A percentile compares a stretch with the other conserved stretches of the same genome.
These are phyloP conservation scores for Thelephora aurantiotincta DNA, from an alignment of 768 basidiomycete genomes.

Conservation along the genomic window DNA sequence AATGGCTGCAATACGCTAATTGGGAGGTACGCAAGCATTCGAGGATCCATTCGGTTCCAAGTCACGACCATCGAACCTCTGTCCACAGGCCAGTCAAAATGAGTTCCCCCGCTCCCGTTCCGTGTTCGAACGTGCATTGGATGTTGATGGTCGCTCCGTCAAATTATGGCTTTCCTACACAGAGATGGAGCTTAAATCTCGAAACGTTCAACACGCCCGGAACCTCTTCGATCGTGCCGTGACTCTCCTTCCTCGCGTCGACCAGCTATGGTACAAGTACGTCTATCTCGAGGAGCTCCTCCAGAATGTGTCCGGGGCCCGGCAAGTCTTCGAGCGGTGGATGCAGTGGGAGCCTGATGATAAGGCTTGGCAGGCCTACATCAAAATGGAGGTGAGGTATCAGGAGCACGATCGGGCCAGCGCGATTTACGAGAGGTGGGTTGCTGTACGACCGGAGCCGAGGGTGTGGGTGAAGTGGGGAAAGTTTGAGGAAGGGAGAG, in stretches of 20 bases:
- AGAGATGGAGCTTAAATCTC: conserved; percentile 96
- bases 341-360: conserved; percentile 99
- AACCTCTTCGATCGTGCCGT: conserved; percentile 97
- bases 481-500: conserved; percentile 50
- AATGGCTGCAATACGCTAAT: conserved; percentile 78
- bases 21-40: conserved; percentile 46
- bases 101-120: conserved; percentile 92
- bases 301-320: conserved; percentile 89
- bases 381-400: conserved; percentile 94
- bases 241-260: conserved; percentile 88
- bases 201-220: conserved; percentile 93
- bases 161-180: conserved; percentile 92
- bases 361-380: conserved; percentile 99
- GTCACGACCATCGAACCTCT: not conserved
- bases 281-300: conserved; percentile 96
- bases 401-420: conserved; percentile 86
- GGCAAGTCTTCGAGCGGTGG: conserved; percentile 98
- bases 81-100: conserved; percentile 73
- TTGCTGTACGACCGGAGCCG: conserved; percentile 54
- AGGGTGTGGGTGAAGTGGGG: conserved; percentile 56
- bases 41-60: not conserved
- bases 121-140: conserved; percentile 91
- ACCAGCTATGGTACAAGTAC: conserved; percentile 99
- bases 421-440: conserved; percentile 85
- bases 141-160: conserved; percentile 82